These are phyloP conservation scores for Phytopythium delawarense DNA, from an alignment of 352 stramenopile genomes.

Conservation along the genomic window DNA sequence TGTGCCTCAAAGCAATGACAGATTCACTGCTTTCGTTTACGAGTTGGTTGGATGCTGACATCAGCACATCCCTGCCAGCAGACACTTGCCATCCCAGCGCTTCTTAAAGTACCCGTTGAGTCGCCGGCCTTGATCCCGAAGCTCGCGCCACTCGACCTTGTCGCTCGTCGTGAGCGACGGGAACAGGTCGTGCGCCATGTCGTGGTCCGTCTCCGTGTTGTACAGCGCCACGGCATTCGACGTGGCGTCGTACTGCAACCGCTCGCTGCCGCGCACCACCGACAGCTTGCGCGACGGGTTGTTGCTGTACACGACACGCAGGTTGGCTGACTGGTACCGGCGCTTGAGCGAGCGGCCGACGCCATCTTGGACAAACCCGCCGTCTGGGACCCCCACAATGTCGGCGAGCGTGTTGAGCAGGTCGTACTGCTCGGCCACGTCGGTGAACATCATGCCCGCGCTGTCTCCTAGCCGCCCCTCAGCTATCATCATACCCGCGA, in stretches of 20 bases:
- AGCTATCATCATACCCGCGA: slow-evolving; percentile 42
- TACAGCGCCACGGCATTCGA: slow-evolving; percentile 30
- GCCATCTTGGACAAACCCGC: slow-evolving; percentile 49
- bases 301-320: slow-evolving; percentile 41
- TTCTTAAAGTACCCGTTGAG: slow-evolving; percentile 49
- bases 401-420: slow-evolving; percentile 61
- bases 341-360: slow-evolving; percentile 58
- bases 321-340: slow-evolving; percentile 10
- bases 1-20: neutral
- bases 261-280: slow-evolving; percentile 29
- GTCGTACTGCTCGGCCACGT: slow-evolving; percentile 47
- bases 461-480: slow-evolving; percentile 38
- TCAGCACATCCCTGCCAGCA: slow-evolving; percentile 10
- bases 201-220: slow-evolving; percentile 33
- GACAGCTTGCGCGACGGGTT: slow-evolving; percentile 44
- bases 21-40: neutral
- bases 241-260: slow-evolving; percentile 36
- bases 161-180: slow-evolving; percentile 11
- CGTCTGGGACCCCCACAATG: slow-evolving; percentile 43
- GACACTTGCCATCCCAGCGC: slow-evolving; percentile 34
- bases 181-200: slow-evolving; percentile 33
- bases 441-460: slow-evolving; percentile 18
- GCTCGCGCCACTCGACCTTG: slow-evolving; percentile 13
- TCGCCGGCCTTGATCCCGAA: slow-evolving; percentile 21
- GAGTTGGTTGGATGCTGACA: neutral